phyloP scores from a whole-genome alignment of 768 basidiomycete genomes.

The Megacollybia marginata region DNA sequence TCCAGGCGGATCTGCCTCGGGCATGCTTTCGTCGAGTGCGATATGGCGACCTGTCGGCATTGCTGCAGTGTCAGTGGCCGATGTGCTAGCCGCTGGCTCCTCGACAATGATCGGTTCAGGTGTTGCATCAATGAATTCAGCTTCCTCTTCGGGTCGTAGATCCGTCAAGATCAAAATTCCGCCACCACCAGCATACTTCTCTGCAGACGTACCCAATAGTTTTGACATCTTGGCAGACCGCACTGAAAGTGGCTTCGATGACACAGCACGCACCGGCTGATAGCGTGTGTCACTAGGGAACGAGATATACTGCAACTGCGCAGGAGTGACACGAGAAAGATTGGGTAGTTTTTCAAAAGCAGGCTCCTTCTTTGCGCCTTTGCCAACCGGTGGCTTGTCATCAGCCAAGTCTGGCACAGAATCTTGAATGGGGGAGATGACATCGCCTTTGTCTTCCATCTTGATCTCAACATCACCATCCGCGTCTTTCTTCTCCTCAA shows the following conservation, averaged over 20 bases:
- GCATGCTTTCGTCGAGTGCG: conserved; percentile 59
- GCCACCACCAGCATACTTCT: conserved; percentile 71
- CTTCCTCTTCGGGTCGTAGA: conserved; percentile 58
- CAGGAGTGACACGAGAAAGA: conserved; percentile 87
- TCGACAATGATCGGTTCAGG: conserved; percentile 18
- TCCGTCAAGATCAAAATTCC: conserved; percentile 85
- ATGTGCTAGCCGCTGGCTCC: conserved; percentile 21
- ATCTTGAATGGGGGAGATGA: conserved; percentile 49
- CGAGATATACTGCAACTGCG: conserved; percentile 76
- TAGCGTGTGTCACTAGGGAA: conserved; percentile 79
- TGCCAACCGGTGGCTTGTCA: conserved; percentile 26
- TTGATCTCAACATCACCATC: conserved; percentile 77
- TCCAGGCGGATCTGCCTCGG: conserved; percentile 70
- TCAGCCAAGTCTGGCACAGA: conserved; percentile 42
- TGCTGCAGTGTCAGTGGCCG: conserved; percentile 22
- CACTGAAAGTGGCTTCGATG: conserved; percentile 31
- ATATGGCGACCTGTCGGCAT: conserved; percentile 47
- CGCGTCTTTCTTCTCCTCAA: conserved; percentile 44
- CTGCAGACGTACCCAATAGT: conserved; percentile 31
- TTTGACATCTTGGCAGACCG: conserved; percentile 27
- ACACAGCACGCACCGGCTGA: conserved; percentile 81
- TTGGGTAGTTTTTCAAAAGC: conserved; percentile 72
- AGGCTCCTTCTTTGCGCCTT: conserved; percentile 68
- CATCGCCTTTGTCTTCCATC: conserved; percentile 33
- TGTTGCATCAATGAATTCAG: conserved; percentile 60